Evolutionary conservation across 495 filamentous ascomycete species (phyloP).

Genomic region (Penicillium coprophilum): DNA sequence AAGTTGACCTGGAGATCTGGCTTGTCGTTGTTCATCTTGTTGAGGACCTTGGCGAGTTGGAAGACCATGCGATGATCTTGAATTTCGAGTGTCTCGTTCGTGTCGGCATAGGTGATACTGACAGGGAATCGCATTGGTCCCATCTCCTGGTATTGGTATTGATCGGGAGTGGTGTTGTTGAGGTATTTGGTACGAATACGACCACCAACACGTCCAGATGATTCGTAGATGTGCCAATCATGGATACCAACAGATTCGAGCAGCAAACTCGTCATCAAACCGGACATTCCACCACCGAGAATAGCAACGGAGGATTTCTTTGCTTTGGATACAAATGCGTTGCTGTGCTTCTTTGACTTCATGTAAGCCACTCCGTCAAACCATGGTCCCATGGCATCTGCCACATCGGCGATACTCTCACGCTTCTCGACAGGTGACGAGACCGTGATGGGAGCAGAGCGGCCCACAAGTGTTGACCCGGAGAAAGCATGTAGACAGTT

Average conservation of each 20-base stretch:
- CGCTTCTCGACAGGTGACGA: slow-evolving; percentile 21
- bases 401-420: slow-evolving; percentile 35
- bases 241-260: slow-evolving; percentile 54
- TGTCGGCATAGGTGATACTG: slow-evolving; percentile 46
- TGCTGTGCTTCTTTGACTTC: slow-evolving; percentile 51
- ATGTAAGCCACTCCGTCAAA: slow-evolving; percentile 67
- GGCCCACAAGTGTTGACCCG: slow-evolving; percentile 20
- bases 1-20: slow-evolving; percentile 61
- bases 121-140: slow-evolving; percentile 67
- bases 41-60: slow-evolving; percentile 59
- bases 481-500: slow-evolving; percentile 39
- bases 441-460: slow-evolving; percentile 26
- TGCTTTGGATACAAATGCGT: slow-evolving; percentile 51
- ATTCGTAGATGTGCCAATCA: slow-evolving; percentile 56
- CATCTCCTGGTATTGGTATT: slow-evolving; percentile 77
- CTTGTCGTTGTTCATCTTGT: slow-evolving; percentile 52
- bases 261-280: slow-evolving; percentile 57
- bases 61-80: slow-evolving; percentile 63
- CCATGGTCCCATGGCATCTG: slow-evolving; percentile 64
- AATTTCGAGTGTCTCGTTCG: slow-evolving; percentile 56
- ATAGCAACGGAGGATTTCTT: slow-evolving; percentile 55
- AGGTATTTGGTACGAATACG: slow-evolving; percentile 65
- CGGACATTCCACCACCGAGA: slow-evolving; percentile 67
- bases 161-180: slow-evolving; percentile 50
- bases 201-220: slow-evolving; percentile 51